Evolutionary conservation across 2,329 filamentous ascomycete genomes (phyloP).

Genomic region (Trichoderma simmonsii): DNA sequence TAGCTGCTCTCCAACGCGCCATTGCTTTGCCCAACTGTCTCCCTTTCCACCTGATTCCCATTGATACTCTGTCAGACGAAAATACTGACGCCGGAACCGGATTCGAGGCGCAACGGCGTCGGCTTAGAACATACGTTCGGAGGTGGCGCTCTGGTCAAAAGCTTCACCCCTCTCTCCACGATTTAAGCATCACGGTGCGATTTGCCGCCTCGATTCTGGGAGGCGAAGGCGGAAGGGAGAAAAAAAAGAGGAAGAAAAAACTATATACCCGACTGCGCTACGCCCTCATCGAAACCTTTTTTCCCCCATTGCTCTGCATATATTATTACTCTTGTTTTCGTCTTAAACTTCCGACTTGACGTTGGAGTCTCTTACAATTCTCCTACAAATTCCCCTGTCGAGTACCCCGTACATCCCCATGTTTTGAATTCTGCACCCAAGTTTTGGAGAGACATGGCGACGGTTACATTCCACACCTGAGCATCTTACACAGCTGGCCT

Average conservation of each 20-base stretch:
- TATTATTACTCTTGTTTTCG: neutral
- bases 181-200: neutral
- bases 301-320: neutral
- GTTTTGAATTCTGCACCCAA: constrained; percentile 5
- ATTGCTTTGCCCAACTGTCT: neutral
- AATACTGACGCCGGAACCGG: constrained; percentile 14
- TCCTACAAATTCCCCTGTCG: constrained; percentile 12
- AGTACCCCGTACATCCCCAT: neutral
- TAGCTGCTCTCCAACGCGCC: neutral
- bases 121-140: neutral
- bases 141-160: constrained; percentile 14
- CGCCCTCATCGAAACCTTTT: constrained; percentile 4
- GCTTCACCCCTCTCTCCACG: constrained; percentile 16
- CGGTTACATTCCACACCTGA: constrained; percentile 10
- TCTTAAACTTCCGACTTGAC: neutral
- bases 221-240: neutral
- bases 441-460: constrained; percentile 11
- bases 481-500: constrained; percentile 10
- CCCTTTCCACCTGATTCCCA: neutral
- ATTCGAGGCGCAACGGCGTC: constrained; percentile 9
- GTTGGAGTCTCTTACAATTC: neutral
- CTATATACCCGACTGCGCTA: constrained; percentile 13
- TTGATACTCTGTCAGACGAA: neutral
- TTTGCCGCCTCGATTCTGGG: constrained; percentile 4
- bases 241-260: neutral